Conservation (phyloP, 768 basidiomycete genomes). For the Pleurotus pulmonarius region DNA sequence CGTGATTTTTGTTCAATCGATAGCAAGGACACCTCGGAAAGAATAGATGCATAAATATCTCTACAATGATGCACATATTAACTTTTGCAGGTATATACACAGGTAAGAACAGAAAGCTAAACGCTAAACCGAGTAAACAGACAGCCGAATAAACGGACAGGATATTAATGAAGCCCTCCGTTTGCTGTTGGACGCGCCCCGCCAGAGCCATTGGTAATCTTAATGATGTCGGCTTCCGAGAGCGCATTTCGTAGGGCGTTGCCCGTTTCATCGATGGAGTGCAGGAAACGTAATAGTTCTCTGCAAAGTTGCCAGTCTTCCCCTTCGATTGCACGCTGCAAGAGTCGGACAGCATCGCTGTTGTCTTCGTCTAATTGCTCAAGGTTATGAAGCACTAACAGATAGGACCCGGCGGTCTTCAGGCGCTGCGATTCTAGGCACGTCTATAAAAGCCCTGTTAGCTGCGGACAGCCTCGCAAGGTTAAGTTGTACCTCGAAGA, state of each 20-base stretch:
- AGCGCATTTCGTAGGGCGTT: conserved; percentile 61
- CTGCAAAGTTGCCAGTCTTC: conserved; percentile 90
- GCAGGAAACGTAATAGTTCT: conserved; percentile 88
- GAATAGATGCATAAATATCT: not conserved
- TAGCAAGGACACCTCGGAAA: not conserved
- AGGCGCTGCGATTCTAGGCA: conserved; percentile 71
- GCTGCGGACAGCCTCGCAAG: not conserved
- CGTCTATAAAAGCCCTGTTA: conserved; percentile 38
- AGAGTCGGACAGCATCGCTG: conserved; percentile 75
- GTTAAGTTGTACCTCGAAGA: conserved; percentile 75
- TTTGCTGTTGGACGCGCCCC: not conserved
- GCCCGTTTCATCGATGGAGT: conserved; percentile 88
- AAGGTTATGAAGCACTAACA: conserved; percentile 90
- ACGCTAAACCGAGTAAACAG: not conserved
- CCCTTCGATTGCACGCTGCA: conserved; percentile 69
- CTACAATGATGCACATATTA: not conserved
- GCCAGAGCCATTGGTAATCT: not conserved
- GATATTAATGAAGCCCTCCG: not conserved
- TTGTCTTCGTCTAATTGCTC: conserved; percentile 83
- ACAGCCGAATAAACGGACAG: not conserved
- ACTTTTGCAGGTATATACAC: not conserved
- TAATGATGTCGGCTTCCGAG: conserved; percentile 39
- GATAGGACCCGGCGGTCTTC: conserved; percentile 88
- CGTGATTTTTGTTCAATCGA: not conserved
- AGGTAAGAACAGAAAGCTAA: not conserved